These are phyloP conservation scores for Suillus subaureus DNA, from an alignment of 768 basidiomycete species.

Conservation along the genomic window DNA sequence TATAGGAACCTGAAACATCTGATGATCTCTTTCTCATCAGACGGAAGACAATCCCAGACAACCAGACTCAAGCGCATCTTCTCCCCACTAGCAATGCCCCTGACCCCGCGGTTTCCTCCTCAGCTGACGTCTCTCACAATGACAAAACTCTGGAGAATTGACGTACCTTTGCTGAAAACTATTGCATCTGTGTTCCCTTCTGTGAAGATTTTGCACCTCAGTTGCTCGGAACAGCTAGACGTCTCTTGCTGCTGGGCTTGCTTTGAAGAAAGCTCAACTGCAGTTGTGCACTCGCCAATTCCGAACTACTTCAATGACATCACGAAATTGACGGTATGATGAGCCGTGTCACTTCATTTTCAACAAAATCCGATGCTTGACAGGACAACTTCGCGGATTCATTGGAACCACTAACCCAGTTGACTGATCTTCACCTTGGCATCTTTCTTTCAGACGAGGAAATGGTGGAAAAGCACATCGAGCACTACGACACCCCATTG, in stretches of 20 bases:
- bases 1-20: conserved; percentile 42
- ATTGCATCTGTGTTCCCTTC: conserved; percentile 49
- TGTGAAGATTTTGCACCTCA: conserved; percentile 53
- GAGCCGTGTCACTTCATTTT: conserved; percentile 3
- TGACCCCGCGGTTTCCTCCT: conserved; percentile 22
- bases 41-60: conserved; percentile 49
- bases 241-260: conserved; percentile 63
- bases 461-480: conserved; percentile 48
- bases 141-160: conserved; percentile 59
- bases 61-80: conserved; percentile 37
- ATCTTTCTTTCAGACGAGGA: conserved; percentile 61
- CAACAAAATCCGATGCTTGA: conserved; percentile 3
- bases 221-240: conserved; percentile 61
- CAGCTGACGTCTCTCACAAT: conserved; percentile 52
- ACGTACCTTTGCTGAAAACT: conserved; percentile 46
- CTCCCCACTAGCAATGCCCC: conserved; percentile 25
- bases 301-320: conserved; percentile 49
- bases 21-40: conserved; percentile 43
- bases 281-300: conserved; percentile 63
- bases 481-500: conserved; percentile 29
- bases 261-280: conserved; percentile 60
- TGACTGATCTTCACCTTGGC: conserved; percentile 58
- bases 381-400: conserved; percentile 47
- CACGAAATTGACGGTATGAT: conserved; percentile 54
- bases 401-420: conserved; percentile 47